phyloP scores from a whole-genome alignment of 768 basidiomycete genomes.

The Lactifluus piperatus region DNA sequence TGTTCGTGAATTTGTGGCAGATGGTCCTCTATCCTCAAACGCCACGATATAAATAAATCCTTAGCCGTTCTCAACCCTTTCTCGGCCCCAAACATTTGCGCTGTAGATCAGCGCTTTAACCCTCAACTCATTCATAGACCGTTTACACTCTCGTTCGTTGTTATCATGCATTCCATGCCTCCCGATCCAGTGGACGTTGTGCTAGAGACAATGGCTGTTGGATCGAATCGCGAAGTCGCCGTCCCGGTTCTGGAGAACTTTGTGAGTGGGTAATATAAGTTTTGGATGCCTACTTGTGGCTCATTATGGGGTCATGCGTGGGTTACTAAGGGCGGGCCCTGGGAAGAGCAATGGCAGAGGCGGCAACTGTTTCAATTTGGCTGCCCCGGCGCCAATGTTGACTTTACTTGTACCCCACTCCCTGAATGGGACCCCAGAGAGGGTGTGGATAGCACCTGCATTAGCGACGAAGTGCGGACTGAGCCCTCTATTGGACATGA shows the following conservation, averaged over 20 bases:
- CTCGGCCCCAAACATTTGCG: neutral
- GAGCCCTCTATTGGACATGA: neutral
- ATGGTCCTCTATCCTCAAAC: neutral
- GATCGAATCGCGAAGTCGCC: neutral
- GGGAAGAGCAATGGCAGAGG: neutral
- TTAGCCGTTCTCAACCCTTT: neutral
- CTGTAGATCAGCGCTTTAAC: neutral
- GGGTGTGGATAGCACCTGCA: neutral
- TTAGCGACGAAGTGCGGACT: neutral
- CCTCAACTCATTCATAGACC: neutral
- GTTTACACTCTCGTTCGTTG: neutral
- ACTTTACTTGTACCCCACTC: neutral
- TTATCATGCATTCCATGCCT: neutral
- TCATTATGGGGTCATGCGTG: neutral
- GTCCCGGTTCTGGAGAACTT: neutral
- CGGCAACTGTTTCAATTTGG: neutral
- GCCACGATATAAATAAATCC: neutral
- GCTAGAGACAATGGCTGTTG: neutral
- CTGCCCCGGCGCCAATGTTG: neutral
- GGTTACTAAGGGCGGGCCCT: neutral
- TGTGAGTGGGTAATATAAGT: neutral
- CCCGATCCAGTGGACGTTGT: neutral
- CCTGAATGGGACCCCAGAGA: neutral
- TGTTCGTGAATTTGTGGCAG: neutral
- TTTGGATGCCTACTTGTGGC: neutral